A percentile compares a stretch with the other conserved stretches of the same genome.
phyloP scores from a whole-genome alignment of 495 filamentous ascomycete species.

The Wilcoxina mikolae region DNA sequence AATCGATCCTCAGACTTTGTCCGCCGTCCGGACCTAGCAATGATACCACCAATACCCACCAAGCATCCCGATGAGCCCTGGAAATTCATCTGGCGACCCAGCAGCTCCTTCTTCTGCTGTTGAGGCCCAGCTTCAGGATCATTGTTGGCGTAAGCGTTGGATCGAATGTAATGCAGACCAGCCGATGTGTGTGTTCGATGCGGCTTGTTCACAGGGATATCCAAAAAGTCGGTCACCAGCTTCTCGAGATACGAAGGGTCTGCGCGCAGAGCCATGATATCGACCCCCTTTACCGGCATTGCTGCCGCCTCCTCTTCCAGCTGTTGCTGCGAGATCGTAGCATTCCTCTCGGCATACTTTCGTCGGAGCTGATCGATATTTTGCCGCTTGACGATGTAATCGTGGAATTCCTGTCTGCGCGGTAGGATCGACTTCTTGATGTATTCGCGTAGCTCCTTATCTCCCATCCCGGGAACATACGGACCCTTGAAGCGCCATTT shows the following conservation, averaged over 20 bases:
- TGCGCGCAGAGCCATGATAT: conserved; percentile 15
- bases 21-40: conserved; percentile 7
- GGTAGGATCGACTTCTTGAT: conserved; percentile 46
- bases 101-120: conserved; percentile 42
- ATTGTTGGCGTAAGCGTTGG: conserved; percentile 52
- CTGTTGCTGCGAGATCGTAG: not conserved
- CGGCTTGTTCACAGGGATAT: conserved; percentile 42
- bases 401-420: conserved; percentile 45
- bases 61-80: conserved; percentile 14
- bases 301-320: not conserved
- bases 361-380: conserved; percentile 36
- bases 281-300: conserved; percentile 1
- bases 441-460: conserved; percentile 55
- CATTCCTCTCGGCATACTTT: conserved; percentile 26
- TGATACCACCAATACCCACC: conserved; percentile 22
- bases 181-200: conserved; percentile 74
- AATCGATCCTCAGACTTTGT: conserved; percentile 14
- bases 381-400: conserved; percentile 39
- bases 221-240: conserved; percentile 19
- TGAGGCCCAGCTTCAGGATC: conserved; percentile 76
- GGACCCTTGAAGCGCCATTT: conserved; percentile 67
- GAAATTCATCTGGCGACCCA: conserved; percentile 42
- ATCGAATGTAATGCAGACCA: conserved; percentile 71
- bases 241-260: conserved; percentile 11
- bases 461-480: conserved; percentile 61